Percentiles rank a stretch among this genome's conserved stretches.
Evolutionary conservation across 2,329 filamentous ascomycete genomes (phyloP).

Genomic region (Aschersonia sp.): DNA sequence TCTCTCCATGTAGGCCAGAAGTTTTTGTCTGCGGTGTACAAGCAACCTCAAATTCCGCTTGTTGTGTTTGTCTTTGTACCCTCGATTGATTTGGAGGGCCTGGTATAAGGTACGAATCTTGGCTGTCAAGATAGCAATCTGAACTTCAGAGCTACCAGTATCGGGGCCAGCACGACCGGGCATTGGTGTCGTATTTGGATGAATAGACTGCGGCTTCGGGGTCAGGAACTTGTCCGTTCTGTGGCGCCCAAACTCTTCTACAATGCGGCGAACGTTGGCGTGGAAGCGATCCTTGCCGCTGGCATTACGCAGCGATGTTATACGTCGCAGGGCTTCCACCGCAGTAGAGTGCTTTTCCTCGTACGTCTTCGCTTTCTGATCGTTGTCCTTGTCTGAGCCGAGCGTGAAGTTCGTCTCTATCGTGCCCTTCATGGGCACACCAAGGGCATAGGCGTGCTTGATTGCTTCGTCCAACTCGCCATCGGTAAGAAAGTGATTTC

Average conservation of each 20-base stretch:
- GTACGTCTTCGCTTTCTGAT: conserved; percentile 24
- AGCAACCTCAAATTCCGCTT: conserved; percentile 78
- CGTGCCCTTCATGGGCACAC: conserved; percentile 35
- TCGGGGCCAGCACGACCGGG: conserved; percentile 65
- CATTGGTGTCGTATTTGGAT: conserved; percentile 23
- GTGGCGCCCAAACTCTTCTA: conserved; percentile 83
- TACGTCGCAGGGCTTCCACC: conserved; percentile 61
- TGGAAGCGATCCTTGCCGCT: conserved; percentile 66
- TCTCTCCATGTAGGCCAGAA: conserved; percentile 71
- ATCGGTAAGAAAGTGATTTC: conserved; percentile 66
- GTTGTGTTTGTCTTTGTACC: conserved; percentile 82
- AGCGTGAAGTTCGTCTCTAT: conserved; percentile 26
- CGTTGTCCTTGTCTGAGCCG: conserved; percentile 17
- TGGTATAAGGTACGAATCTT: conserved; percentile 78
- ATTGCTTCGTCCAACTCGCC: conserved; percentile 54
- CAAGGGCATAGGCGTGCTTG: conserved; percentile 52
- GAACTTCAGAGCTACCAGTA: conserved; percentile 93
- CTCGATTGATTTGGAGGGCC: conserved; percentile 50
- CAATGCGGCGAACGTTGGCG: conserved; percentile 71
- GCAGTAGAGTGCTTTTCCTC: conserved; percentile 50
- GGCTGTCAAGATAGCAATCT: conserved; percentile 85
- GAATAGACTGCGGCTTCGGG: conserved; percentile 39
- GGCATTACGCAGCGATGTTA: conserved; percentile 63
- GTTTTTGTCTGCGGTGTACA: conserved; percentile 78
- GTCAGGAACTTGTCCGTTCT: conserved; percentile 62